Evolutionary conservation across 805 yeast genomes (phyloP).

Genomic region (Cyberlindnera americana): DNA sequence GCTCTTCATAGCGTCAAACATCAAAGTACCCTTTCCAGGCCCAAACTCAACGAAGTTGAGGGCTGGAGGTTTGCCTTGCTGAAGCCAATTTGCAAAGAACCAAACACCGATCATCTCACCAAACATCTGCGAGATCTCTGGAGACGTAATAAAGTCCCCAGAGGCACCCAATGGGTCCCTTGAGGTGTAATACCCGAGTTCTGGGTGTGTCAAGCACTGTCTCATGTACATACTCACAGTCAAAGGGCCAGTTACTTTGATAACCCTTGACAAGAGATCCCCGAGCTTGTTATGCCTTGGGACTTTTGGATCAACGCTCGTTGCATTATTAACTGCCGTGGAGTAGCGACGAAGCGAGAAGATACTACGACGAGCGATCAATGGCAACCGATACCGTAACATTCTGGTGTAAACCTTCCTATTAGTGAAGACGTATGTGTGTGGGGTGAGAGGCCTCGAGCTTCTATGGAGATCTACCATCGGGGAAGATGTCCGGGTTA

Average conservation of each 20-base stretch:
- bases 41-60: constrained; percentile 72
- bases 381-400: not conserved
- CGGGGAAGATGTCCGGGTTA: too few relatives aligned
- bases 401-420: not conserved
- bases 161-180: constrained; percentile 62
- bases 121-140: constrained; percentile 83
- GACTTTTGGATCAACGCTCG: constrained; percentile 1
- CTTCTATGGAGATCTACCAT: too few relatives aligned
- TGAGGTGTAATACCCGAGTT: constrained; percentile 75
- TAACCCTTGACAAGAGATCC: constrained; percentile 29
- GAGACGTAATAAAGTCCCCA: constrained; percentile 84
- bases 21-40: constrained; percentile 80
- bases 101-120: constrained; percentile 84
- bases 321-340: too few relatives aligned
- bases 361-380: not conserved
- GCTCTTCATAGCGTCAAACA: constrained; percentile 56
- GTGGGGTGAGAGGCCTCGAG: too few relatives aligned
- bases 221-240: constrained; percentile 72
- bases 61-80: constrained; percentile 48
- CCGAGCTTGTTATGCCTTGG: constrained; percentile 10
- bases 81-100: constrained; percentile 55
- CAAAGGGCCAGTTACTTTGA: constrained; percentile 66
- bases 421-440: too few relatives aligned
- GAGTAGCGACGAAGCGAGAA: not conserved
- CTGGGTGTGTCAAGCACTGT: constrained; percentile 76